Base-by-base conservation (phyloP, 108 stramenopile genomes). In the Cyclostephanos invisitatus region DNA sequence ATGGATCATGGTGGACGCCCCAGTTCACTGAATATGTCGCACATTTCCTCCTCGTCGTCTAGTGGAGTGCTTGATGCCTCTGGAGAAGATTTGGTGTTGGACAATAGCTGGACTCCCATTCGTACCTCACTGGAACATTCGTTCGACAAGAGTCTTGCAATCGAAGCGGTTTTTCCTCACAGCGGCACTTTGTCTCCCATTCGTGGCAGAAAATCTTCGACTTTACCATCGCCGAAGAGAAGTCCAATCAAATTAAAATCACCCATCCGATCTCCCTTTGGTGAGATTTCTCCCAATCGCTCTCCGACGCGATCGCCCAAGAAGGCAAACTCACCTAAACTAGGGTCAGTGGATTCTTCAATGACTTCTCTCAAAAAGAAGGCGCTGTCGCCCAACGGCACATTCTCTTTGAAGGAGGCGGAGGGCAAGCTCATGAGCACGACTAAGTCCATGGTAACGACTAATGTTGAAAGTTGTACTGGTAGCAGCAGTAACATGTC, bases 21-120 rank as follows among this genome's bases (percentile, higher is more conserved):
- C 3, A 44, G 17, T 22, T 62, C 58, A 12, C 35, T 59, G 2
- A 79, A 79, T 47, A 20, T 79, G 27, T 72, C 71, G 15, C 78
- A 79, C 60, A 79, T 79, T 73, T 79, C 78, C n/a, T 65, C 63
- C 25, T 72, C 70, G 56, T 73, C 71, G 2, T 67, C 65, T 35
- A 68, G 55, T 68, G 67, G 67, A 42, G 55, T 68, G 14, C 35
- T 53, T 25, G 67, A 68, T 42, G 37, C 53, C 53, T 54, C 53
- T 50, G 57, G 42, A 46, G 58, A 36, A 54, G 61, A 51, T 28
- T 36, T 62, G 54, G 10, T 50, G 2, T 17, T 78, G 61, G 67
- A 61, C 38, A 71, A 79, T 47, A 67, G 65, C 24, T 73, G 70
- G 71, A 67, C 58, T 60, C 72, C 78, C 9, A 78, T 78, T 78